Percentiles rank a stretch among this genome's conserved stretches.
These are phyloP conservation scores for Vicia sativa DNA, from an alignment of 306 rosid genomes.

Conservation along the genomic window DNA sequence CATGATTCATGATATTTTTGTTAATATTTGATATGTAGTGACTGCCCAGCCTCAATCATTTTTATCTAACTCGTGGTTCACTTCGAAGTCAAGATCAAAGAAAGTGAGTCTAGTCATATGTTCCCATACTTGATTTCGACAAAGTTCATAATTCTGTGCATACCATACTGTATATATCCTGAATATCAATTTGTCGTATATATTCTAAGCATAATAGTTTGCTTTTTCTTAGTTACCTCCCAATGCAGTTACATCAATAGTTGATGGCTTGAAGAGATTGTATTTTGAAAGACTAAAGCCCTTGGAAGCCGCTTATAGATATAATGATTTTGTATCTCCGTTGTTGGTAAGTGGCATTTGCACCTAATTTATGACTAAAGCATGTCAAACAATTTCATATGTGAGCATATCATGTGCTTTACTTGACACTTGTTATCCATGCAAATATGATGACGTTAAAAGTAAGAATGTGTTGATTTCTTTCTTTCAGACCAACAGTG, in stretches of 20 bases:
- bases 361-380: not conserved
- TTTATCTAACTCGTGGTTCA: conserved; percentile 48
- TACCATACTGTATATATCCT: conserved; percentile 3
- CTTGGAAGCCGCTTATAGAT: conserved; percentile 73
- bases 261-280: conserved; percentile 84
- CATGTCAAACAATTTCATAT: conserved; percentile 6
- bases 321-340: conserved; percentile 82
- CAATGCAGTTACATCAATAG: conserved; percentile 76
- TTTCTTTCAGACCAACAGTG: conserved; percentile 67
- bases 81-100: conserved; percentile 76
- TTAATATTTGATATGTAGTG: conserved; percentile 40
- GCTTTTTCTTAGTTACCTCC: conserved; percentile 58
- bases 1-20: conserved; percentile 7
- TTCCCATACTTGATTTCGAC: not conserved
- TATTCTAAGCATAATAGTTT: conserved; percentile 23
- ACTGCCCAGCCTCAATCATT: conserved; percentile 48
- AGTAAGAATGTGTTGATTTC: conserved; percentile 22
- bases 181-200: conserved; percentile 24
- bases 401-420: conserved; percentile 7
- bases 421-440: conserved; percentile 7
- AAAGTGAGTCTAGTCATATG: conserved; percentile 48
- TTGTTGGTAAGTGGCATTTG: conserved; percentile 61
- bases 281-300: conserved; percentile 84
- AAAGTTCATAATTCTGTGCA: not conserved
- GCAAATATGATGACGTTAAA: conserved; percentile 29